These are phyloP conservation scores for Diatrype stigma DNA, from an alignment of 2,329 filamentous ascomycete genomes.

Conservation along the genomic window DNA sequence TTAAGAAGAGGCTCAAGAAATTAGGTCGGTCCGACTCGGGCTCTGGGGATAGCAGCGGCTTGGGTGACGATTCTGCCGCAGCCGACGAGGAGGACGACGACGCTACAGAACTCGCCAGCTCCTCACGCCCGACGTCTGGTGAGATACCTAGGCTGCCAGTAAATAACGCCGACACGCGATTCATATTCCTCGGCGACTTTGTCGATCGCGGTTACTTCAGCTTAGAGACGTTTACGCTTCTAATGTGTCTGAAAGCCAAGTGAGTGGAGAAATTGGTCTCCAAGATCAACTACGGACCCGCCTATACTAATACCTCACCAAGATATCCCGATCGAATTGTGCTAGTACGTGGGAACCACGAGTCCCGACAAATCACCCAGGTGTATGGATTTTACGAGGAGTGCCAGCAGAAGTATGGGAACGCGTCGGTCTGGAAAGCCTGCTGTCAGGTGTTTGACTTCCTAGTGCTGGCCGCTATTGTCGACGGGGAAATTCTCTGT, in stretches of 20 bases:
- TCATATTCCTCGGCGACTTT: conserved; percentile 76
- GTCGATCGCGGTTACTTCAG: conserved; percentile 97
- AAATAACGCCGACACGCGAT: conserved; percentile 46
- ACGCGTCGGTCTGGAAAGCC: conserved; percentile 99
- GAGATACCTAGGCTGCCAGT: conserved; percentile 12
- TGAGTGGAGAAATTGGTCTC: no score
- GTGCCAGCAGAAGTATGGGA: conserved; percentile 96
- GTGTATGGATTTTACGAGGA: conserved; percentile 99
- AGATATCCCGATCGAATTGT: conserved; percentile 95
- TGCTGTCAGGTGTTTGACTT: conserved; percentile 99
- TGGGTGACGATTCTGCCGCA: conserved; percentile 42
- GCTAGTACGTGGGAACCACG: conserved; percentile 95
- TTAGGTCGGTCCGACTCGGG: conserved; percentile 41
- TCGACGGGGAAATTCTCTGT: conserved; percentile 97
- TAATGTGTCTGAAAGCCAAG: conserved; percentile 88
- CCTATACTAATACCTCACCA: conserved; percentile 30
- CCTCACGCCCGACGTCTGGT: conserved; percentile 24
- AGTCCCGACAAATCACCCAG: conserved; percentile 95
- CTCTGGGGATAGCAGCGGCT: conserved; percentile 46
- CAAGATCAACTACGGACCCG: no score
- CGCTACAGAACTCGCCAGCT: conserved; percentile 33
- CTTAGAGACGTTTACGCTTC: conserved; percentile 93
- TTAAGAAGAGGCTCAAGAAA: conserved; percentile 78
- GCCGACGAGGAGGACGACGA: conserved; percentile 46
- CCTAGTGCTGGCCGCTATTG: conserved; percentile 91